Evolutionary conservation across 2,329 filamentous ascomycete species (phyloP).

Genomic region (Incumbomyces lentus): DNA sequence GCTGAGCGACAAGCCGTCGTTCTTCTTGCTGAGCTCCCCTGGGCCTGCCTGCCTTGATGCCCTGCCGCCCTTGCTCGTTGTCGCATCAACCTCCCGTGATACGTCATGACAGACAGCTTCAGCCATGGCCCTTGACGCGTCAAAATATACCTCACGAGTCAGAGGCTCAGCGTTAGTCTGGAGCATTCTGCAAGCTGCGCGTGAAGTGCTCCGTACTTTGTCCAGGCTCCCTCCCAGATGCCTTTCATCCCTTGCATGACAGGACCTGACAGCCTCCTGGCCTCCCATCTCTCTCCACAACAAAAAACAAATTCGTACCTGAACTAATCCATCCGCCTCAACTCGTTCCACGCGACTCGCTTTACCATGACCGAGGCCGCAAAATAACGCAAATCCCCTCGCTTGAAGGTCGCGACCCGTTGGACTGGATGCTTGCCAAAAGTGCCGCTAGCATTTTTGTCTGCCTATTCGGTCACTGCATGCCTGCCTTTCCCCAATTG

Average conservation of each 20-base stretch:
- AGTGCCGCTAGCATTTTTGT: background rate
- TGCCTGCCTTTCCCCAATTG: background rate
- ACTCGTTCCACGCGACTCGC: background rate
- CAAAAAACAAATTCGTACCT: background rate
- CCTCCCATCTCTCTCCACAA: background rate
- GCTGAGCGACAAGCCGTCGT: background rate
- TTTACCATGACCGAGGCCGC: background rate
- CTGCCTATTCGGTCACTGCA: background rate
- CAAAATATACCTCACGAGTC: background rate
- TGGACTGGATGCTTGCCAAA: no score
- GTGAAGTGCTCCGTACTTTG: background rate
- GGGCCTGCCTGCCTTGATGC: no score
- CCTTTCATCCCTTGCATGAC: slow-evolving; percentile 1
- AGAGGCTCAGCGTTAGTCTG: background rate
- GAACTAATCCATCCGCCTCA: background rate
- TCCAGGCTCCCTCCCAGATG: no score
- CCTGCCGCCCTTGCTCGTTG: no score
- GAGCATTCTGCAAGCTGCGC: slow-evolving; percentile 1
- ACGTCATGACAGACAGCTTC: slow-evolving; percentile 1
- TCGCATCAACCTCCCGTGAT: background rate
- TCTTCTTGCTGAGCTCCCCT: background rate
- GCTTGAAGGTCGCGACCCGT: no score
- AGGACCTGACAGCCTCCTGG: background rate
- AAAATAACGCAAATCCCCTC: no score
- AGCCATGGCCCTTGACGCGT: background rate